Evolutionary conservation across 176 grass and related monocot genomes (phyloP), one percentile per base, ranked within the genome.

Genomic region (Miscanthus lutarioriparius): DNA sequence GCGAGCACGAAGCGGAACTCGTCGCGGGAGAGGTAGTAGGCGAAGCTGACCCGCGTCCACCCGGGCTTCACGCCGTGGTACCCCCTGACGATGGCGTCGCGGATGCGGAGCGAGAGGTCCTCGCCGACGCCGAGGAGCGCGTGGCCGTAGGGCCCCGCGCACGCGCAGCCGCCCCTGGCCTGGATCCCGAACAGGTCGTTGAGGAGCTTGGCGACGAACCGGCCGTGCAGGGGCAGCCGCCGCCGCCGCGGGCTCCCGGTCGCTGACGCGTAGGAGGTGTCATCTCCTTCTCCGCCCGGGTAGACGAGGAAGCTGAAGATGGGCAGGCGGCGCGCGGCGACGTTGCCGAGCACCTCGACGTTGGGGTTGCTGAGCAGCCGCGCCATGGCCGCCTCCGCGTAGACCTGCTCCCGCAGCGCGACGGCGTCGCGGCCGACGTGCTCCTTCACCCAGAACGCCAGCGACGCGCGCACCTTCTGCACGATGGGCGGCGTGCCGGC

Each of bases 121-220:
- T 76, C 9, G 61, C 79, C 73, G 22, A 98, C 82, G 45, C 37
- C 76, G 67, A 98, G 95, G 15, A 98, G 88, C 19, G 41, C 23
- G 72, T 97, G 95, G 0, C 92, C 95, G 80, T 97, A 95, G 0
- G 95, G 95, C 5, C 91, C 85, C 6, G 95, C 92, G 75, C 95
- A 95, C 10, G 89, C 85, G 48, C 95, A 98, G 3, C 95, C 95
- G 19, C 92, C 95, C 14, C 95, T 79, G 1, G 91, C 91, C 87
- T 98, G 95, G 62, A 98, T 78, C 14, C 95, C 95, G 65, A 98
- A 98, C 4, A 98, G 88, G 64, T 98, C 95, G 62, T 91, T 95
- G 28, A 98, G 80, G 35, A 98, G 75, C 88, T 41, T 91, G 3
- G 95, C 80, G 0, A 90, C 92, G 43, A 98, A 98, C n/a, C 95